Evolutionary conservation across 2,329 filamentous ascomycete species (phyloP).

Genomic region (Verticillium isaacii): DNA sequence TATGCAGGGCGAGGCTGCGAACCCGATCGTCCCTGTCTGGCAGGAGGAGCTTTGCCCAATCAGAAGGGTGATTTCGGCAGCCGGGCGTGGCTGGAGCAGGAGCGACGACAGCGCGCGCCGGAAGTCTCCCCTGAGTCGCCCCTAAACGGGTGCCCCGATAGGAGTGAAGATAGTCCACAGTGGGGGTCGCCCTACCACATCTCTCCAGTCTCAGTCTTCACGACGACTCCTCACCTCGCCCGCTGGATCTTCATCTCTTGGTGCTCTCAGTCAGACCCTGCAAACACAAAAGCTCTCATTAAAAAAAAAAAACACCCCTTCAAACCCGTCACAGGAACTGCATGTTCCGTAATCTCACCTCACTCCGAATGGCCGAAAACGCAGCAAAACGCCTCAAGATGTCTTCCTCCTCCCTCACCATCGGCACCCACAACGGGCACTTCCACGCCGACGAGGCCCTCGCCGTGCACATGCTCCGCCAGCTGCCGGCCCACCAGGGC

Average conservation of each 20-base stretch:
- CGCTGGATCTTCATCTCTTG: not conserved
- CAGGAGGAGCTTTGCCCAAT: not conserved
- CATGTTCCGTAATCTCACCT: constrained; percentile 37
- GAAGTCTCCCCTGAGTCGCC: not conserved
- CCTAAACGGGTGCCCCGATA: not conserved
- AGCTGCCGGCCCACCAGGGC: constrained; percentile 73
- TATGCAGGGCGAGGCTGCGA: constrained; percentile 1
- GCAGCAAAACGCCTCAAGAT: constrained; percentile 83
- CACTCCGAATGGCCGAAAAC: constrained; percentile 57
- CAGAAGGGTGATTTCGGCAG: not conserved
- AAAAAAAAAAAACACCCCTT: not conserved
- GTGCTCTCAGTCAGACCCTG: not conserved
- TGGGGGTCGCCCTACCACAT: not conserved
- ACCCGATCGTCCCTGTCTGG: not conserved
- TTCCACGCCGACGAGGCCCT: constrained; percentile 99
- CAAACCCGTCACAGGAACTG: constrained; percentile 5
- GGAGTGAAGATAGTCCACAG: not conserved
- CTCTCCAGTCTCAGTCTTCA: not conserved
- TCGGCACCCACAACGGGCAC: constrained; percentile 96
- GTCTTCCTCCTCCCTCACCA: constrained; percentile 36
- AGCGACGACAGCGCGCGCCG: not conserved
- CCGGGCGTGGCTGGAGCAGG: not conserved
- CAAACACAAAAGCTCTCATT: not conserved
- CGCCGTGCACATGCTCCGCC: constrained; percentile 90
- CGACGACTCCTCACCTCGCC: not conserved